Percentiles rank a stretch among this genome's conserved stretches.
phyloP scores from a whole-genome alignment of 441 rosid species.

The Eugenia klotzschiana region DNA sequence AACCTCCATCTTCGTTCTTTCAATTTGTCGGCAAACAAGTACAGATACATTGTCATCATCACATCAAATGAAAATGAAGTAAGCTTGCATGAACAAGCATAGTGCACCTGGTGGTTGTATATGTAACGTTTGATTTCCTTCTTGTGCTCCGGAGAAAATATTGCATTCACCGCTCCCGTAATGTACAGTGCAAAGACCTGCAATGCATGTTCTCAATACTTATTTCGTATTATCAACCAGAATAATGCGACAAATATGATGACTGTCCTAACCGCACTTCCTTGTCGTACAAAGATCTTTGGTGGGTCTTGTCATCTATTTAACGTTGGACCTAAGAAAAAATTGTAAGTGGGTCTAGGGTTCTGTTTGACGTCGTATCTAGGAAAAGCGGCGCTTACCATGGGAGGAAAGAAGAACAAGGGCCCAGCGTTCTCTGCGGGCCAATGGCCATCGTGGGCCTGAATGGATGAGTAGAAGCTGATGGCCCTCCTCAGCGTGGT shows the following conservation, averaged over 20 bases:
- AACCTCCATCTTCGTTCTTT: slow-evolving; percentile 76
- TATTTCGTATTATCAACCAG: background rate
- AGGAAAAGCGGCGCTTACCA: slow-evolving; percentile 10
- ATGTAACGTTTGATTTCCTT: slow-evolving; percentile 48
- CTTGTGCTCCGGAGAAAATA: slow-evolving; percentile 36
- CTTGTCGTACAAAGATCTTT: background rate
- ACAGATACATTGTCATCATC: background rate
- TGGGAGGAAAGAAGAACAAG: slow-evolving; percentile 43
- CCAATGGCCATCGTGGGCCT: slow-evolving; percentile 54
- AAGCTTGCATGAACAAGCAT: background rate
- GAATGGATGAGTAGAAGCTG: slow-evolving; percentile 35
- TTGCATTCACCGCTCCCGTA: slow-evolving; percentile 24
- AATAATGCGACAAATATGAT: too few relatives aligned
- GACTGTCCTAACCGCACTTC: background rate
- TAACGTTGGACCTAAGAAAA: background rate
- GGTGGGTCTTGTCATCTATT: background rate
- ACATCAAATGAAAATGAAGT: background rate
- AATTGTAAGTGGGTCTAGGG: too few relatives aligned
- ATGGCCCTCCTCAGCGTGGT: slow-evolving; percentile 18
- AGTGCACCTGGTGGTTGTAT: slow-evolving; percentile 46
- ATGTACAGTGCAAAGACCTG: slow-evolving; percentile 48
- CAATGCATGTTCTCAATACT: background rate
- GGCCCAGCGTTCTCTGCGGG: slow-evolving; percentile 50
- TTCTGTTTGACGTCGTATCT: background rate
- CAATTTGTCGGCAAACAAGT: background rate